Evolutionary conservation across 2,329 filamentous ascomycete genomes (phyloP), one percentile per base, ranked within the genome.

Genomic region (Arthrobotrys sphaeroides): DNA sequence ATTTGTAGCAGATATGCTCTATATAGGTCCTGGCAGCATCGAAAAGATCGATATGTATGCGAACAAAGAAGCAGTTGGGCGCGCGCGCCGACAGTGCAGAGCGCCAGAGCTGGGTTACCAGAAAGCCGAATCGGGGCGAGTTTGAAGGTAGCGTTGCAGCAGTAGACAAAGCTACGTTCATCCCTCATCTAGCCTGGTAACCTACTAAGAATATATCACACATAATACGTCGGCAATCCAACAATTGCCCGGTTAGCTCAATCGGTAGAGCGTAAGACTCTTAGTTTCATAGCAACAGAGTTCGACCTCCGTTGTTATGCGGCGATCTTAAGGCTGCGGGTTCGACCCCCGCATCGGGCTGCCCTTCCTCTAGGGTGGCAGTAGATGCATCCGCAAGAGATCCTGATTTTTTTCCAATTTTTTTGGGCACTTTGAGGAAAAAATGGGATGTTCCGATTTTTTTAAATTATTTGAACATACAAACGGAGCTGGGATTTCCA

Each of bases 241-340:
- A 18, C 24, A 31, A 51, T 9, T 53, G 47, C 26, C 47, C 26
- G 47, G 47, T 53, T 53, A 53, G 47, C 47, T 33, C 47, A 33
- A 53, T 88, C 86, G 86, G 87, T 89, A 90, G 88, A 90, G 88
- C 88, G 88, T 89, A 86, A 89, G 88, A 89, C 88, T 90, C 88
- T 85, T 85, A 84, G 36, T 2, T 40, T 33, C 5, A 40, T 2
- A 18, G n/a, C n/a, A n/a, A n/a, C n/a, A n/a, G n/a, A 16, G 81
- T 82, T 82, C 80, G 81, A 81, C 80, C 80, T 80, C 80, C 80
- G 79, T 80, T n/a, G 51, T 73, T 28, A 60, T 59, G 68, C 68
- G 65, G 2, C 9, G 36, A 55, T 83, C 82, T 83, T 80, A 83
- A 83, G 82, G 82, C 81, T 83, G 64, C 64, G 64, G 40, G 81